phyloP scores from a whole-genome alignment of 2,329 filamentous ascomycete species.

The Massarina eburnea region DNA sequence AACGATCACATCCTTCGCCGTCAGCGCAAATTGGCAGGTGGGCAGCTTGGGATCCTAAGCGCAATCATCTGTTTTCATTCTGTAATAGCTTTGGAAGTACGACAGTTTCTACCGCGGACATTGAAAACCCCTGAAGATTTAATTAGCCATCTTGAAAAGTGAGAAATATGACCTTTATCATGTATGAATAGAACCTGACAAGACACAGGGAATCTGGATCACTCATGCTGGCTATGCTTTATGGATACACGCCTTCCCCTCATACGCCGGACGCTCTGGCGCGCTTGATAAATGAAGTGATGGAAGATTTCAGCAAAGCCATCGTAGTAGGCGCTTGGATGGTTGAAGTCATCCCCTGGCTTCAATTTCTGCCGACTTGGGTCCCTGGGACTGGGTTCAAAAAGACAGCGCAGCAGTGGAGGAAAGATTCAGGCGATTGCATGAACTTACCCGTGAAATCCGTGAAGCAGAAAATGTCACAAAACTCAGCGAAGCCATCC shows the following conservation, averaged over 20 bases:
- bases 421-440: conserved; percentile 25
- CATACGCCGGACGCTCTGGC: conserved; percentile 48
- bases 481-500: conserved; percentile 30
- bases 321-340: conserved; percentile 47
- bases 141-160: conserved; percentile 22
- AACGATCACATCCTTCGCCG: not conserved
- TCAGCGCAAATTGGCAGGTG: not conserved
- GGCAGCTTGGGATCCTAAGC: not conserved
- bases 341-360: conserved; percentile 50
- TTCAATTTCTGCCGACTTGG: conserved; percentile 49
- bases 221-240: conserved; percentile 29
- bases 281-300: conserved; percentile 42
- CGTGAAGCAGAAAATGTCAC: conserved; percentile 40
- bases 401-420: conserved; percentile 38
- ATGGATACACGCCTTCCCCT: conserved; percentile 48
- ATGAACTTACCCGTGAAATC: conserved; percentile 45
- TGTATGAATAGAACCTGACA: not conserved
- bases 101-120: conserved; percentile 23
- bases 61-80: not conserved
- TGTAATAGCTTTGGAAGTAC: not conserved
- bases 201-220: conserved; percentile 19
- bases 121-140: conserved; percentile 18
- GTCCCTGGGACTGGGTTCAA: conserved; percentile 50
- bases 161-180: not conserved
- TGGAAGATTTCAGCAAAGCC: conserved; percentile 46